Conservation (phyloP, 371 early-diverging fungal species). For the Syncephalastrum racemosum region DNA sequence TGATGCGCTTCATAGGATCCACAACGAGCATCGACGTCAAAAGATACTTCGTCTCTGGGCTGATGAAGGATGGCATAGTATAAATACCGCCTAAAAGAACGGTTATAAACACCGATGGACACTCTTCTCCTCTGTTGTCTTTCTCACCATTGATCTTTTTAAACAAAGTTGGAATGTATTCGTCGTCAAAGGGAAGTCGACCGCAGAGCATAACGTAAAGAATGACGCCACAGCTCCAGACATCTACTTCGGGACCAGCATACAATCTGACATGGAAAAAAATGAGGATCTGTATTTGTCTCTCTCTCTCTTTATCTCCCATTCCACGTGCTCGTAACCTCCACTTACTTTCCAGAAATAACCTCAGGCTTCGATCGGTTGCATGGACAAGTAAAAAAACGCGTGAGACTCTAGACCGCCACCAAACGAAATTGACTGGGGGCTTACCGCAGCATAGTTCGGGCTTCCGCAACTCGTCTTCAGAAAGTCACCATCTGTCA, state of each 20-base stretch:
- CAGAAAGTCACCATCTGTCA: slow-evolving; percentile 94
- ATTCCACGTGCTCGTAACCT: not conserved
- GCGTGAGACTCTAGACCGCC: not conserved
- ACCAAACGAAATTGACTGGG: slow-evolving; percentile 2
- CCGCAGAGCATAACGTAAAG: slow-evolving; percentile 99
- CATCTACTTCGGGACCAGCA: slow-evolving; percentile 98
- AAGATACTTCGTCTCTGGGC: slow-evolving; percentile 80
- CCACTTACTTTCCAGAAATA: slow-evolving; percentile 81
- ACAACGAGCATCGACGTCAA: slow-evolving; percentile 93
- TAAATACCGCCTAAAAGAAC: slow-evolving; percentile 76
- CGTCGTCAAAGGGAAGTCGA: slow-evolving; percentile 98
- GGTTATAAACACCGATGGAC: not conserved
- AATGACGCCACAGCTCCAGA: slow-evolving; percentile 99
- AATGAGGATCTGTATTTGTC: not conserved
- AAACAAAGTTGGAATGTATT: slow-evolving; percentile 94
- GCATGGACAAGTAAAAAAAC: not conserved
- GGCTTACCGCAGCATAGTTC: slow-evolving; percentile 79
- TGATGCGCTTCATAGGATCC: slow-evolving; percentile 93
- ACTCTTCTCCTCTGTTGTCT: no score
- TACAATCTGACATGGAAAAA: slow-evolving; percentile 60
- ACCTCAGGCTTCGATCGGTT: slow-evolving; percentile 81
- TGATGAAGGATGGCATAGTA: slow-evolving; percentile 84
- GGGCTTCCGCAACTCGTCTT: slow-evolving; percentile 94
- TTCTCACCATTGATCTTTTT: slow-evolving; percentile 82
- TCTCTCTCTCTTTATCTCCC: not conserved